phyloP scores from a whole-genome alignment of 805 yeast genomes.

The Lipomyces oligophaga region DNA sequence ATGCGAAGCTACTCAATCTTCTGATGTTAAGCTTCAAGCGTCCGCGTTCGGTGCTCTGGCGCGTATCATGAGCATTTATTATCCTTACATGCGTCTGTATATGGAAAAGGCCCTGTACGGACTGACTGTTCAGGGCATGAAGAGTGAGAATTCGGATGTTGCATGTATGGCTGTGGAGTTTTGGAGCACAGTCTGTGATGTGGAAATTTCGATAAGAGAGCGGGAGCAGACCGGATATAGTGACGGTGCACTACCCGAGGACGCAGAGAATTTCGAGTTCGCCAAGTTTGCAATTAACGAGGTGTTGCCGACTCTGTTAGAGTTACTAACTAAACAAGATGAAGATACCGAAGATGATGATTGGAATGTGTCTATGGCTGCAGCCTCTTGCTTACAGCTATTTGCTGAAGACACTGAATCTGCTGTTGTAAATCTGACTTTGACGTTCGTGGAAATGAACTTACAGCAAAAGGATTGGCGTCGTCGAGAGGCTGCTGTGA shows the following conservation, averaged over 20 bases:
- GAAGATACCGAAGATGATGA: conserved; percentile 89
- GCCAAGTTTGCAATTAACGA: conserved; percentile 79
- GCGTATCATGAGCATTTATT: conserved; percentile 84
- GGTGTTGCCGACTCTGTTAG: conserved; percentile 81
- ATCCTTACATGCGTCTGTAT: conserved; percentile 83
- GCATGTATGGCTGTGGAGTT: conserved; percentile 98
- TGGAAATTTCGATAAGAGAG: conserved; percentile 75
- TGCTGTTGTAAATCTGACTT: conserved; percentile 78
- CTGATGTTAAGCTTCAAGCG: conserved; percentile 76
- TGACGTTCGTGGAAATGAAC: conserved; percentile 76
- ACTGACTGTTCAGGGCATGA: conserved; percentile 88
- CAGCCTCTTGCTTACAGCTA: conserved; percentile 92
- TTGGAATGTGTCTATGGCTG: conserved; percentile 98
- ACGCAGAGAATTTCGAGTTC: conserved; percentile 65
- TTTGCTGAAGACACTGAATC: conserved; percentile 89
- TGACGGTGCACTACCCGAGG: conserved; percentile 42
- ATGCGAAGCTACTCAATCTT: conserved; percentile 96
- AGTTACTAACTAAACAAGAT: conserved; percentile 78
- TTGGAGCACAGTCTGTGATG: conserved; percentile 99
- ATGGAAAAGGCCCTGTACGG: conserved; percentile 96
- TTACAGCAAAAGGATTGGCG: conserved; percentile 68
- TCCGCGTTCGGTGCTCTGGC: conserved; percentile 95
- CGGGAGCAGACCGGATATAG: conserved; percentile 39
- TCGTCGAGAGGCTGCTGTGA: conserved; percentile 92
- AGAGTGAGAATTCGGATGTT: conserved; percentile 74